Percentiles rank a stretch among this genome's conserved stretches.
phyloP scores from a whole-genome alignment of 257 asterid genomes.

The Ligustrum vulgare region DNA sequence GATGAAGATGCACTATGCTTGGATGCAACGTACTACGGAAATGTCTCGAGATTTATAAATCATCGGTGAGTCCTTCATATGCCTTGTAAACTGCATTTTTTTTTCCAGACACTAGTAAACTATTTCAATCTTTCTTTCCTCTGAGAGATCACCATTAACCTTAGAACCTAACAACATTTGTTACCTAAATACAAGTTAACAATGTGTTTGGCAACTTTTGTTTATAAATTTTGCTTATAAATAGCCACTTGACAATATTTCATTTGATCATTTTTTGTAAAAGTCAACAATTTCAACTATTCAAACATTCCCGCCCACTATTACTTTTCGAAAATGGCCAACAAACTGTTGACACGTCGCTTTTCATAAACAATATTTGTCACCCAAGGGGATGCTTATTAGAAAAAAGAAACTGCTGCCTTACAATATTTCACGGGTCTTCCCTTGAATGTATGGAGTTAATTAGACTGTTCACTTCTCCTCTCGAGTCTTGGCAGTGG shows the following conservation, averaged over 20 bases:
- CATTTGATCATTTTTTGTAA: no score
- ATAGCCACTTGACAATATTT: no score
- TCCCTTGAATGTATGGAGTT: neutral
- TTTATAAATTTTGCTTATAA: no score
- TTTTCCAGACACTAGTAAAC: neutral
- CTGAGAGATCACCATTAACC: neutral
- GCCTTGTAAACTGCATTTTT: neutral
- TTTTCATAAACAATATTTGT: no score
- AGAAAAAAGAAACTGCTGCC: neutral
- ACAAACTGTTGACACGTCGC: no score
- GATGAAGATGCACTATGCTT: constrained; percentile 76
- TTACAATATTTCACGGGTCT: neutral
- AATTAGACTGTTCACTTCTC: neutral
- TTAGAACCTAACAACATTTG: neutral
- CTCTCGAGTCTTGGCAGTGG: neutral
- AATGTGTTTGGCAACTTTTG: no score
- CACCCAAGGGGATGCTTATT: neutral
- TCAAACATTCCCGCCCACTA: no score
- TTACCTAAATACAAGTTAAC: neutral
- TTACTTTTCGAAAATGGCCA: no score
- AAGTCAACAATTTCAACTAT: no score
- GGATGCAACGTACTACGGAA: constrained; percentile 72
- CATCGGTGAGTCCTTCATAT: constrained; percentile 46
- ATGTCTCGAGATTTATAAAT: constrained; percentile 71
- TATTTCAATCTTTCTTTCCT: neutral